These are phyloP conservation scores for Priceomyces medius DNA, from an alignment of 805 yeast species.

Conservation along the genomic window DNA sequence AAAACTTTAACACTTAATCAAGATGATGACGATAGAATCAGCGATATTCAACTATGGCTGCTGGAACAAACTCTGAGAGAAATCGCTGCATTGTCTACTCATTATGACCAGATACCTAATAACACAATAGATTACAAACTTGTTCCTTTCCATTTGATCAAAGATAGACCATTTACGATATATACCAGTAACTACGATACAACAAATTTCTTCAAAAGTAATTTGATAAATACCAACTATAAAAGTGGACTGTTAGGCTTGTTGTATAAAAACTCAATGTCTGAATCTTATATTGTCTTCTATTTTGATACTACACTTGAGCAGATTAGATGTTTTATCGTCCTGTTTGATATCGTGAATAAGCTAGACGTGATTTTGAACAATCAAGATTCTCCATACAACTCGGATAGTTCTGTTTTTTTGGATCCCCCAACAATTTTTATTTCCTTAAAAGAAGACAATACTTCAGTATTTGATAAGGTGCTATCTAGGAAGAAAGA, in stretches of 20 bases:
- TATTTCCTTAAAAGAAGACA: constrained; percentile 9
- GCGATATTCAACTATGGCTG: constrained; percentile 25
- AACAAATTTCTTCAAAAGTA: constrained; percentile 18
- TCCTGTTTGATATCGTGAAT: constrained; percentile 19
- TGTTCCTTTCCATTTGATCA: constrained; percentile 26
- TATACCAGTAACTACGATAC: constrained; percentile 20
- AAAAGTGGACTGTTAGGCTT: constrained; percentile 16
- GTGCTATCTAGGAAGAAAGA: constrained; percentile 29
- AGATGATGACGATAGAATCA: constrained; percentile 6
- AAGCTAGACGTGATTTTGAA: constrained; percentile 6
- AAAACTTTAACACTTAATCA: constrained; percentile 8
- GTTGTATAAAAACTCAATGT: constrained; percentile 13
- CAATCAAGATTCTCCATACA: constrained; percentile 4
- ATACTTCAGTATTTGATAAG: constrained; percentile 33
- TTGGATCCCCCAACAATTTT: constrained; percentile 4
- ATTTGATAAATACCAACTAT: constrained; percentile 11
- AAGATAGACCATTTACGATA: constrained; percentile 17
- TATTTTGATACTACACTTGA: constrained; percentile 16
- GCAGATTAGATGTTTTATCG: constrained; percentile 15
- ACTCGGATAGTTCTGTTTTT: constrained; percentile 3
- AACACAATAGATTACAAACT: constrained; percentile 15
- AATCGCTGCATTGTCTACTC: constrained; percentile 1
- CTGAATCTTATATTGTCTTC: constrained; percentile 19
- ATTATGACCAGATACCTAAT: constrained; percentile 6
- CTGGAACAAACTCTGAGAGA: constrained; percentile 1